Evolutionary conservation across 1,139 yeast genomes (phyloP), one percentile per base, ranked within the genome.

Genomic region (Yamadazyma atmosphaerica): DNA sequence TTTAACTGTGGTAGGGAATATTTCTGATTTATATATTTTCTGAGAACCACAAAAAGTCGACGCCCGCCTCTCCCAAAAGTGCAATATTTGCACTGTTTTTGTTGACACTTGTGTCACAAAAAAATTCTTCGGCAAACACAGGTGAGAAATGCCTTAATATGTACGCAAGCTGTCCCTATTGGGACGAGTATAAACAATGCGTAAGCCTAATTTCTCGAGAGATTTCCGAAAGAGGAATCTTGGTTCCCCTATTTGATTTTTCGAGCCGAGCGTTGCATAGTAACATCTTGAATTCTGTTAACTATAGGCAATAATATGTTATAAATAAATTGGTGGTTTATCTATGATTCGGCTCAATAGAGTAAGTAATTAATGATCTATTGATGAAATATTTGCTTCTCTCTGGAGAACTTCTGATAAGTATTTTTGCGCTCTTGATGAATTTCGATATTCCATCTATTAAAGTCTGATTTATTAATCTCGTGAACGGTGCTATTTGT

Each of bases 121-220:
- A 14, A 28, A 8, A 14, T 13, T 14, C 5, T 7, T 11, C 29
- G 29, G 29, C n/a, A 26, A 26, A 12, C 29, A 13, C 31, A 16
- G 31, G 4, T 6, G n/a, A 12, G 7, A 25, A 21, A 12, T 32
- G 33, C 29, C 39, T 33, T 15, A 30, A 33, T 33, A 12, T 18
- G 42, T 33, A 25, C 3, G 19, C 15, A 12, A 12, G 8, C 10
- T n/a, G 32, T 15, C 39, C 39, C 14, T 17, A 17, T 35, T 16
- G 33, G 38, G 35, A 27, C n/a, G 9, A 11, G 31, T 16, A 4
- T 13, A 28, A 28, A 28, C 31, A 28, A 28, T 28, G 21, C 19
- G 12, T 4, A 28, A 28, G 9, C 17, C 23, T 26, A 33, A 27
- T 12, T 33, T 17, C 23, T 18, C 14, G 17, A 25, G 8, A 6